Evolutionary conservation across 2,329 filamentous ascomycete genomes (phyloP), one percentile per base, ranked within the genome.

Genomic region (Paecilomyces variotii): DNA sequence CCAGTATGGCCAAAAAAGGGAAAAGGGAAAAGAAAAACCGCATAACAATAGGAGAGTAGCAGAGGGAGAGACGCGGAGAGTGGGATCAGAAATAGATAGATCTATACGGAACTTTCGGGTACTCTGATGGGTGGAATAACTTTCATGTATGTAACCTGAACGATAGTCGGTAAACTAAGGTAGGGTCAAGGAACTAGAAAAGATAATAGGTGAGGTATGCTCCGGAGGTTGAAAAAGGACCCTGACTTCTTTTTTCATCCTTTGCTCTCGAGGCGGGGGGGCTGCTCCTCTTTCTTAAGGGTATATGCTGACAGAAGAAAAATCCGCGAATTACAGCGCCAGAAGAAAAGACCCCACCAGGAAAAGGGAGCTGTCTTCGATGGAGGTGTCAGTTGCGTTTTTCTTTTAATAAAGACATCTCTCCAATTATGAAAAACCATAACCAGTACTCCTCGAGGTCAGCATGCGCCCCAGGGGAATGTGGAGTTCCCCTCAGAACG

Each of bases 381-480:
- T 45, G n/a, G 39, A 45, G 39, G 7, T 32, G 30, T 19, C 39
- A 24, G 39, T 45, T 19, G 39, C 39, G n/a, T 45, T 19, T 24
- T n/a, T 45, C 39, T 24, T 24, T 19, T 45, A 19, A 19, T 32
- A 45, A 28, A 28, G 25, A 52, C 27, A 27, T 26, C 27, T 28
- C 50, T 52, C 25, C 12, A 26, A 26, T 52, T 52, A 26, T 27
- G 50, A 52, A 26, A 27, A 26, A 52, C 24, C 50, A 52, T 26
- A 52, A 45, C 39, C 50, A 52, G 27, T 28, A 52, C 50, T 52
- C 62, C 59, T 60, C 61, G 59, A 60, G 63, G 59, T 57, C 62
- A n/a, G 25, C 10, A 52, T 52, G 11, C 25, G 50, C 50, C 50
- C 27, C 27, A 26, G 50, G 50, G 50, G 50, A 52, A 10, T 52